phyloP scores from a whole-genome alignment of 768 basidiomycete genomes.

The Kwoniella sp. region DNA sequence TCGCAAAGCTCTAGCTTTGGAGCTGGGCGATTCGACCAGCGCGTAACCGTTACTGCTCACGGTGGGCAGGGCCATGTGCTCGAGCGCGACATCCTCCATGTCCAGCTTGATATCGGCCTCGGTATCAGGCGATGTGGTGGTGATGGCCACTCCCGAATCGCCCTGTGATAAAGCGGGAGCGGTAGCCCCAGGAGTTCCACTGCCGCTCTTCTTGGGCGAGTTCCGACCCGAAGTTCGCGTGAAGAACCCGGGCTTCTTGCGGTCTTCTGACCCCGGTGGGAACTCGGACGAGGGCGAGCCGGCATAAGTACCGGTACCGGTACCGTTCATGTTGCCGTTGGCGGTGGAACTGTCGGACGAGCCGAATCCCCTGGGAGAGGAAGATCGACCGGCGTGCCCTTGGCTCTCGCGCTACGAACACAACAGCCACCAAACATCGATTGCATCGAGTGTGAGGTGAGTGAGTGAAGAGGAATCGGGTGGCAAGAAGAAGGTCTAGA shows the following conservation, averaged over 20 bases:
- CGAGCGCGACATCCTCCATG: not conserved
- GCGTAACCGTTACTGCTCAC: slow-evolving; percentile 17
- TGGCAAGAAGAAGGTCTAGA: not conserved
- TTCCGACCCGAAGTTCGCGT: slow-evolving; percentile 5
- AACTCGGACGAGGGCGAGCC: slow-evolving; percentile 1
- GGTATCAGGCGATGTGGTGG: not conserved
- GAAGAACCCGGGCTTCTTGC: slow-evolving; percentile 8
- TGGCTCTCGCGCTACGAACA: slow-evolving; percentile 29
- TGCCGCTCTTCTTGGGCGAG: slow-evolving; percentile 3
- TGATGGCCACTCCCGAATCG: not conserved
- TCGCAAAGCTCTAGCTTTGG: slow-evolving; percentile 19
- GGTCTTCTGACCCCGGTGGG: slow-evolving; percentile 2
- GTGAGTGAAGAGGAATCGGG: too few relatives aligned
- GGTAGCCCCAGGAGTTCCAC: not conserved
- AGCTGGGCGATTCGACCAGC: slow-evolving; percentile 26
- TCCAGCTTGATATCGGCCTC: not conserved
- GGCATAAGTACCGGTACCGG: not conserved
- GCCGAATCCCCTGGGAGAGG: not conserved
- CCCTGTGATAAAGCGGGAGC: not conserved
- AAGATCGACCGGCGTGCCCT: slow-evolving; percentile 13
- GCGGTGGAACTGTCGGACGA: not conserved
- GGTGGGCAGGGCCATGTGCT: slow-evolving; percentile 1
- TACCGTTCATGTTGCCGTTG: too few relatives aligned
- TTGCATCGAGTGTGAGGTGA: too few relatives aligned
- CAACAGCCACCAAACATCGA: not conserved